A percentile compares a stretch with the other conserved stretches of the same genome.
These are phyloP conservation scores for Cavenderia fasciculata DNA, from an alignment of 78 protist species.

Conservation along the genomic window DNA sequence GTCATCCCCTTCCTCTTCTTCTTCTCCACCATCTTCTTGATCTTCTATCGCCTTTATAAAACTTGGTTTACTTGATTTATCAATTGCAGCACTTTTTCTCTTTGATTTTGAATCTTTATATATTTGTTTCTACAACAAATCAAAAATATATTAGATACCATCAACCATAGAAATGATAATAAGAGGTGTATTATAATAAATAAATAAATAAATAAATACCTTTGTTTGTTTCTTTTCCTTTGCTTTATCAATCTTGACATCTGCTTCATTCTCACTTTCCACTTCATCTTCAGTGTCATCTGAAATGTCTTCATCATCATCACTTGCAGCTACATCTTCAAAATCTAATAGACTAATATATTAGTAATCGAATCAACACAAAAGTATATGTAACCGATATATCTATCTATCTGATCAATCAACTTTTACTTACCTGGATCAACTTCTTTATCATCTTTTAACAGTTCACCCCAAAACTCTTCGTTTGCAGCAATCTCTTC, in stretches of 20 bases:
- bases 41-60: conserved; percentile 4
- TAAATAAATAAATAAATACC: neutral
- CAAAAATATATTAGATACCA: too few relatives aligned
- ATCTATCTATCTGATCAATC: neutral
- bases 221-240: conserved; percentile 2
- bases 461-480: conserved; percentile 23
- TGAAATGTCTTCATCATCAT: neutral
- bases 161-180: too few relatives aligned
- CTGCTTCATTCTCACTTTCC: neutral
- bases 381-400: too few relatives aligned
- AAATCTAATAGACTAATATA: too few relatives aligned
- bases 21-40: neutral
- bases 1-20: neutral
- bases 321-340: conserved; percentile 20
- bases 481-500: conserved; percentile 23
- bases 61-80: neutral
- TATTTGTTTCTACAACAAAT: neutral
- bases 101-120: conserved; percentile 54
- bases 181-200: neutral
- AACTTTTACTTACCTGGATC: neutral
- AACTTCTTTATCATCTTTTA: conserved; percentile 8
- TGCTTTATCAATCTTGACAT: conserved; percentile 8
- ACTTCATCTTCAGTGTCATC: conserved; percentile 23
- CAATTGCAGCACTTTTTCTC: neutral
- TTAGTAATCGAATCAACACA: too few relatives aligned